Evolutionary conservation across 2,329 filamentous ascomycete genomes (phyloP), one percentile per base, ranked within the genome.

Genomic region (Parafenestella ontariensis): DNA sequence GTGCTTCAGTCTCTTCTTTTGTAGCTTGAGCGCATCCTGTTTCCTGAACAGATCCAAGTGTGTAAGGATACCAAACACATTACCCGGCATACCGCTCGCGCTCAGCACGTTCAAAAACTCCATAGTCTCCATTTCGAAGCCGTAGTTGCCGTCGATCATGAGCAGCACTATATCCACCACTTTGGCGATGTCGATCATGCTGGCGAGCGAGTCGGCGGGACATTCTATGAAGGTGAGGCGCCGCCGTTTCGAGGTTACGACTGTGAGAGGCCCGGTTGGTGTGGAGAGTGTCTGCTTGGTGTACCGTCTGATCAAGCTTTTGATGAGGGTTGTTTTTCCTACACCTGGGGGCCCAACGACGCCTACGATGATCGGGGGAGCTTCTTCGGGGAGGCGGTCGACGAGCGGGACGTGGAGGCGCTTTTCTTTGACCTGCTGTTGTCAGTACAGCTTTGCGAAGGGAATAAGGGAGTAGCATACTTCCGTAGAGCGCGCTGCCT

Each of bases 71-170:
- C 95, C 95, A 73, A 99, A 98, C 33, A 99, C 93, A 68, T 99
- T 99, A 62, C 95, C 94, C 0, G 96, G 95, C 94, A 99, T 98
- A 76, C 95, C 95, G 26, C 91, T 96, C 2, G 92, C 87, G n/a
- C 91, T 89, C 46, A 99, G 82, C 17, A 97, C 88, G 67, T 97
- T 98, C 71, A 99, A 81, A 58, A 99, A 99, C 78, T 99, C 95
- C 95, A 99, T 99, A 0, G 95, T 99, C 83, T 99, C 95, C 95
- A 99, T 99, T 79, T 99, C 95, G 72, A 99, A 99, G 13, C 95
- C 96, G 70, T 90, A 99, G 78, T 98, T 98, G 51, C 95, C 96
- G 73, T 99, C 95, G 66, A 99, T 99, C 91, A 99, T 95, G 52
- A 99, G 84, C 45, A 99, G 83, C 5, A 98, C 91, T 68, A 99